Percentiles rank a stretch among this genome's conserved stretches.
Evolutionary conservation across 2,329 filamentous ascomycete genomes (phyloP).

Genomic region (Hirsutella rhossiliensis): DNA sequence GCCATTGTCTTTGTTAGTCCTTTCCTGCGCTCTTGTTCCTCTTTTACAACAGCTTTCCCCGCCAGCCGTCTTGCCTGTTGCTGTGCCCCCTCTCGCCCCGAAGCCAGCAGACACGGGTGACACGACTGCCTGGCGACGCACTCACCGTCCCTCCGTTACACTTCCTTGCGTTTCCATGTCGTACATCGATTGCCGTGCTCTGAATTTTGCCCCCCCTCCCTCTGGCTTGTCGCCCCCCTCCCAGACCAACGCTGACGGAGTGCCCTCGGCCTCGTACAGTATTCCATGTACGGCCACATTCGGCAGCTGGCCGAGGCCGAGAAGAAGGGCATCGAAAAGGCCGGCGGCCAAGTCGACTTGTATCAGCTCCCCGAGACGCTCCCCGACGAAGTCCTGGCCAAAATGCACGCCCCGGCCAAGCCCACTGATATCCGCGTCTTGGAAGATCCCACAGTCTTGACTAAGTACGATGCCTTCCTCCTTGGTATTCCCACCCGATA

Average conservation of each 20-base stretch:
- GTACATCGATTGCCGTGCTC: not conserved
- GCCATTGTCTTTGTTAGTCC: conserved; percentile 75
- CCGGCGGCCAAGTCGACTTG: conserved; percentile 70
- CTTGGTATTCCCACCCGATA: conserved; percentile 92
- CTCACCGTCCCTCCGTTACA: too few species aligned
- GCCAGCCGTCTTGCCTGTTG: not conserved
- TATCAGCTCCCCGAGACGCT: conserved; percentile 90
- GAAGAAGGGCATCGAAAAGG: conserved; percentile 78
- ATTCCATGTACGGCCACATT: conserved; percentile 93
- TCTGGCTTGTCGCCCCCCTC: not conserved
- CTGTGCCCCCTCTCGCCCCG: too few species aligned
- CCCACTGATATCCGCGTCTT: conserved; percentile 52
- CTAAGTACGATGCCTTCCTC: conserved; percentile 76
- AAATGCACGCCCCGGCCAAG: conserved; percentile 87
- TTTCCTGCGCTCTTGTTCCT: not conserved
- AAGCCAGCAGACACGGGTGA: too few species aligned
- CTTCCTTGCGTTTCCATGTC: too few species aligned
- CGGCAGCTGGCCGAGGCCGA: conserved; percentile 75
- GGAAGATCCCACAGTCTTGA: conserved; percentile 44
- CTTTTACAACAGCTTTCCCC: not conserved
- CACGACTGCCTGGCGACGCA: too few species aligned
- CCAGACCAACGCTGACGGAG: not conserved
- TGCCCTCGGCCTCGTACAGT: conserved; percentile 35
- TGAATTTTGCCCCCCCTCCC: not conserved
- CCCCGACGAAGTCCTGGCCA: conserved; percentile 63